These are phyloP conservation scores for Phytophthora capsici DNA, from an alignment of 352 stramenopile genomes.

Conservation along the genomic window DNA sequence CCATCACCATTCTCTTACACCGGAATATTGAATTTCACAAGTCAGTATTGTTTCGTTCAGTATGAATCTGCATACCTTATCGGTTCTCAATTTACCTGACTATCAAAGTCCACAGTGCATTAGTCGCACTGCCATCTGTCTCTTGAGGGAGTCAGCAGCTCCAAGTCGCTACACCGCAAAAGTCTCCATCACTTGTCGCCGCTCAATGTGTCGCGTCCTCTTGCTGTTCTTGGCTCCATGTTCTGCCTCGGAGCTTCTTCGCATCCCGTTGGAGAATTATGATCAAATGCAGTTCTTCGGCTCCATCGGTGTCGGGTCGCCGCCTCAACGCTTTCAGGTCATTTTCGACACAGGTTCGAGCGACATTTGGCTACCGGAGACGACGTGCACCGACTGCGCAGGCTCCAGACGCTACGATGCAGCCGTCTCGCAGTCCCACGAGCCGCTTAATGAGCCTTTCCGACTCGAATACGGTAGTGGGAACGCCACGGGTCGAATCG, in stretches of 20 bases:
- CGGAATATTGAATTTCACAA: too few species aligned
- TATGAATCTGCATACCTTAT: too few species aligned
- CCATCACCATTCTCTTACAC: too few species aligned
- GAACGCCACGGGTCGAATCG: constrained; percentile 51
- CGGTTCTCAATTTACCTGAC: not conserved
- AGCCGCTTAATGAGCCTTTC: constrained; percentile 42
- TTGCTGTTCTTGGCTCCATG: not conserved
- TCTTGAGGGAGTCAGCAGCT: constrained; percentile 21
- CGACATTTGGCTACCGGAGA: constrained; percentile 67
- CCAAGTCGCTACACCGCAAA: not conserved
- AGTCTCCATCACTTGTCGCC: constrained; percentile 5
- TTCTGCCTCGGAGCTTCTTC: constrained; percentile 35
- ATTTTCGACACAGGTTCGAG: constrained; percentile 85
- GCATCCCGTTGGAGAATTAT: constrained; percentile 76
- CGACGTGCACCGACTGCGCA: constrained; percentile 49
- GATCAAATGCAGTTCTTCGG: constrained; percentile 84
- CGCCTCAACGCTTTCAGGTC: constrained; percentile 67
- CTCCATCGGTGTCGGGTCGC: constrained; percentile 60
- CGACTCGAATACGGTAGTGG: constrained; percentile 74
- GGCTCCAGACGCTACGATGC: constrained; percentile 48
- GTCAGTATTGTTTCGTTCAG: too few species aligned
- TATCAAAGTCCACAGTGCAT: not conserved
- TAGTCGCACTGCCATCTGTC: constrained; percentile 19
- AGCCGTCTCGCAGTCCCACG: constrained; percentile 41
- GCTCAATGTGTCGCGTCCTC: constrained; percentile 15